Base-by-base conservation (phyloP, 345 rosid genomes). In the Bruguiera sexangula region DNA sequence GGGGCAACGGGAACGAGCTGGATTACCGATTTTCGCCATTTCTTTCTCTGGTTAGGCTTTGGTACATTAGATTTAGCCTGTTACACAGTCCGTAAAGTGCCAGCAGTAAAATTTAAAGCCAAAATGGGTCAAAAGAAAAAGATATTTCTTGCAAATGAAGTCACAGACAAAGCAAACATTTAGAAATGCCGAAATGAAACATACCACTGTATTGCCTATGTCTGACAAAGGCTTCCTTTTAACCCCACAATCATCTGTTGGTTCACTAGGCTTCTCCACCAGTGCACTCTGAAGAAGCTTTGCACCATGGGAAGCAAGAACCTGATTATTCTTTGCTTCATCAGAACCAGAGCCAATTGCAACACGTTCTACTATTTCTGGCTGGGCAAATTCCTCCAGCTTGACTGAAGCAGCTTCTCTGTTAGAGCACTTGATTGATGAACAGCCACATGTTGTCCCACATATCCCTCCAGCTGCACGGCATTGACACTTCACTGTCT, bases 401-500 rank as follows among this genome's bases (percentile, higher is more conserved):
- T 76, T 69, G 24, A 50, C 57, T 22, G 13, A 24, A 24, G 29
- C 43, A 10, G 72, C 30, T 63, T 64, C 81, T 76, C 96, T 81
- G 69, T 95, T 95, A 48, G 88, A 83, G 77, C 99, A 95, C 60
- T 82, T 87, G 0, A 68, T 30, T 0, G 85, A 53, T 62, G 86
- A 15, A 70, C 99, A 95, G 18, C 89, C 86, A 48, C 99, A 95
- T 1, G 89, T 80, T 52, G 74, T 69, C 9, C 94, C 88, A 58
- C 99, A 95, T 37, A 55, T 15, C n/a, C 87, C 92, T 46, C 87
- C 82, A 20, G 80, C 72, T 24, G 83, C 85, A 65, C 89, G 84
- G 70, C 99, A 95, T 16, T 89, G 88, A 69, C 99, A 95, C 76
- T 88, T 95, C 29, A 51, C 67, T 24, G 96, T 92, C 80, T 88